Conservation (phyloP, 495 filamentous ascomycete genomes). For the Amniculicola lignicola region DNA sequence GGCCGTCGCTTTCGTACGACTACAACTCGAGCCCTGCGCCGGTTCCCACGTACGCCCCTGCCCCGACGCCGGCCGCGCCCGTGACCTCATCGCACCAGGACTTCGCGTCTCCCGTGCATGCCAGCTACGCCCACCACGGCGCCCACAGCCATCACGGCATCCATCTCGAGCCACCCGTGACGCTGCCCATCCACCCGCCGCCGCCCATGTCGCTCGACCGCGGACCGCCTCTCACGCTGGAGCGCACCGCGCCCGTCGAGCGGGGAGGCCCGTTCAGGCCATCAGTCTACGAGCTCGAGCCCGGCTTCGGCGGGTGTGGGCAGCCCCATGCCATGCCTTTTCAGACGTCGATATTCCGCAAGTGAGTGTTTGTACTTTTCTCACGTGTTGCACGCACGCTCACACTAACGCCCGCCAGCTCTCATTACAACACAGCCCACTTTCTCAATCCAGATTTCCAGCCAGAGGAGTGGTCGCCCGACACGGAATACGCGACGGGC, state of each 20-base stretch:
- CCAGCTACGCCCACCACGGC: slow-evolving; percentile 14
- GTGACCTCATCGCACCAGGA: slow-evolving; percentile 25
- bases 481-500: slow-evolving; percentile 38
- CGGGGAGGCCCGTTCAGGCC: slow-evolving; percentile 28
- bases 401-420: slow-evolving; percentile 28
- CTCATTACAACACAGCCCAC: slow-evolving; percentile 45
- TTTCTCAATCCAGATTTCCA: slow-evolving; percentile 45
- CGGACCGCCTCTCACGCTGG: background rate
- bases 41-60: slow-evolving; percentile 25
- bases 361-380: slow-evolving; percentile 35
- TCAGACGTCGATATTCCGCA: slow-evolving; percentile 42
- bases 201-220: slow-evolving; percentile 12
- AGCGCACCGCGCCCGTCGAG: no score
- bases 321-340: slow-evolving; percentile 33
- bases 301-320: slow-evolving; percentile 30
- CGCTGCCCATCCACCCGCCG: slow-evolving; percentile 18
- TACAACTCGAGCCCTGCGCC: slow-evolving; percentile 22
- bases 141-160: slow-evolving; percentile 10
- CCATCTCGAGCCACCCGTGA: slow-evolving; percentile 21
- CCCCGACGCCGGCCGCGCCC: slow-evolving; percentile 5
- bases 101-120: slow-evolving; percentile 19
- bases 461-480: slow-evolving; percentile 43
- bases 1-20: slow-evolving; percentile 33
- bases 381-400: background rate
- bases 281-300: slow-evolving; percentile 37